phyloP scores from a whole-genome alignment of 2,329 filamentous ascomycete species.

The Fusarium piperis region DNA sequence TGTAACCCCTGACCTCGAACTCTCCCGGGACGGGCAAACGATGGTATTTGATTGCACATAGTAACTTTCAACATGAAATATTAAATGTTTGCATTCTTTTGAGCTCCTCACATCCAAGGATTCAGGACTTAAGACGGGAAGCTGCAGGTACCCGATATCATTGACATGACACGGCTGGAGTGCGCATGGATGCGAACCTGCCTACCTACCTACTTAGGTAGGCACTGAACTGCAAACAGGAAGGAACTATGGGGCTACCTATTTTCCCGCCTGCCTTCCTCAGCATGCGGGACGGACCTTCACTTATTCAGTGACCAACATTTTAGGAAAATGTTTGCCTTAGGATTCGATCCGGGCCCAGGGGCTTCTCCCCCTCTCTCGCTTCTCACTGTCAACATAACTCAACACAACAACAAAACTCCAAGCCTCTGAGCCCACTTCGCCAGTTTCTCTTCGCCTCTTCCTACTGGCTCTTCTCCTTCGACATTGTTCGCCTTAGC shows the following conservation, averaged over 20 bases:
- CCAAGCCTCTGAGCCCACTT: background rate
- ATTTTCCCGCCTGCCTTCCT: background rate
- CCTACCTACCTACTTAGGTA: background rate
- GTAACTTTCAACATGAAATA: background rate
- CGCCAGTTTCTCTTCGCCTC: background rate
- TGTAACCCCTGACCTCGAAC: background rate
- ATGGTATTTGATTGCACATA: background rate
- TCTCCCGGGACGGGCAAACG: background rate
- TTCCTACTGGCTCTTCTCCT: too few species aligned
- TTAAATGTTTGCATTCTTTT: background rate
- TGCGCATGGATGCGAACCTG: background rate
- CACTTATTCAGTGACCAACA: background rate
- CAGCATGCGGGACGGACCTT: background rate
- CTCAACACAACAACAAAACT: background rate
- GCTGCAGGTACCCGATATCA: background rate
- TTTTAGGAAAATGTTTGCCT: background rate
- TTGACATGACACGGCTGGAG: background rate
- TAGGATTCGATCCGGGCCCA: background rate
- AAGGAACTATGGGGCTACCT: background rate
- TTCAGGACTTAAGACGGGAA: background rate
- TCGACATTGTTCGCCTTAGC: background rate
- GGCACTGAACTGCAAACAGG: background rate
- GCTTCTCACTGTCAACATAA: background rate
- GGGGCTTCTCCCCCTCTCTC: background rate
- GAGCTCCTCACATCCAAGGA: background rate